Evolutionary conservation across 768 basidiomycete genomes (phyloP), one percentile per base, ranked within the genome.

Genomic region (Kockovaella imperatae): DNA sequence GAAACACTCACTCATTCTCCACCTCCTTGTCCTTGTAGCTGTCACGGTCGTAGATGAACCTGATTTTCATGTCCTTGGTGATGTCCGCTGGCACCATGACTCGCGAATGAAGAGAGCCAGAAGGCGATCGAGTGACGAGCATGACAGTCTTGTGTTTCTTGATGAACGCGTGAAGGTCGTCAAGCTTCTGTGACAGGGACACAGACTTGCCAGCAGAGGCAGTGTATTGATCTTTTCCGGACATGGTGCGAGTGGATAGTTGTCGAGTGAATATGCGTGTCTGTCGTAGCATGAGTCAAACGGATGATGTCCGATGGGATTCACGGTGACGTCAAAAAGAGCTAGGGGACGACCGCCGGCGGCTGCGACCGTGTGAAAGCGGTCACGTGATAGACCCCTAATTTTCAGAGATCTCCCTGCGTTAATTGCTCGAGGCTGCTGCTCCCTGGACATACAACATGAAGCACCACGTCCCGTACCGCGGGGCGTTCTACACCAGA

Each of bases 71-170:
- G 55, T 68, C 54, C 70, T 71, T 5, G 73, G 81, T 82, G 49
- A 34, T 49, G 17, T 47, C 60, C n/a, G 78, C 75, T 17, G 83
- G 83, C 14, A 77, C 75, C 88, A 91, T 90, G 21, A 83, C 82
- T 47, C 87, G 78, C 6, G 86, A 80, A 68, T 90, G 87, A 18
- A 91, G 69, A 35, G 78, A 73, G 0, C 86, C 86, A 46, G 79
- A 75, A 13, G 76, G 62, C 15, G 80, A 77, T 30, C 83, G 81
- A 13, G 85, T 86, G 8, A 84, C 84, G 17, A 90, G 72, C 82
- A 89, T 86, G 44, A 82, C 84, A 0, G 78, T 80, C 59, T 79
- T 75, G 7, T 81, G 80, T 1, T 74, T 72, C 49, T 80, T 77
- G 46, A 87, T 66, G 48, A 89, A 79, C 21, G 74, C 73, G 52